Evolutionary conservation across 1,139 yeast genomes (phyloP).

Genomic region (Schwanniomyces etchellsii): DNA sequence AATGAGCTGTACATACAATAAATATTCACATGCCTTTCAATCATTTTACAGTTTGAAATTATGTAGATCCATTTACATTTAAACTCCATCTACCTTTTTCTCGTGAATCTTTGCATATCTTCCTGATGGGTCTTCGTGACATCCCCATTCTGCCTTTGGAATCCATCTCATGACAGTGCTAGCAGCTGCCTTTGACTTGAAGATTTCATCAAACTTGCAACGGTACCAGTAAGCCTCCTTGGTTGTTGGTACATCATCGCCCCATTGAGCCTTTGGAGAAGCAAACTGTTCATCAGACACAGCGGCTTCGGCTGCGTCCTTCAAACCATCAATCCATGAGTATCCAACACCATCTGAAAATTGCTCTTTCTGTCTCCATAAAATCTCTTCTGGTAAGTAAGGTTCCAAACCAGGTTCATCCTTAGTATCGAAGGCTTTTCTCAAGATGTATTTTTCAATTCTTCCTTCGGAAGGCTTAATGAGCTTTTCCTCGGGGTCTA

Average conservation of each 20-base stretch:
- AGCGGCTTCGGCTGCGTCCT: slow-evolving; percentile 86
- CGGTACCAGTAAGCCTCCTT: slow-evolving; percentile 99
- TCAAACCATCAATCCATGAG: slow-evolving; percentile 97
- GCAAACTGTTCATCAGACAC: slow-evolving; percentile 87
- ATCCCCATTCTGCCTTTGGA: slow-evolving; percentile 99
- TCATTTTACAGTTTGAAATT: background rate
- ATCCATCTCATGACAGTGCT: slow-evolving; percentile 98
- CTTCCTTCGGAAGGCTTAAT: slow-evolving; percentile 63
- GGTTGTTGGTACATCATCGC: slow-evolving; percentile 87
- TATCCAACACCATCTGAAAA: slow-evolving; percentile 99
- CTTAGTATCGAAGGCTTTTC: slow-evolving; percentile 93
- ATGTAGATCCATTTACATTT: background rate
- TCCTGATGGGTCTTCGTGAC: slow-evolving; percentile 97
- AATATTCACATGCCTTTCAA: too few species aligned
- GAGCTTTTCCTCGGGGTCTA: slow-evolving; percentile 87
- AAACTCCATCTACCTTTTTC: slow-evolving; percentile 28
- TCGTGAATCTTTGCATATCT: slow-evolving; percentile 91
- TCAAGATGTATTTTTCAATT: slow-evolving; percentile 89
- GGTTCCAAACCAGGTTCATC: slow-evolving; percentile 68
- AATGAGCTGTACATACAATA: too few species aligned
- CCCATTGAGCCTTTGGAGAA: slow-evolving; percentile 94
- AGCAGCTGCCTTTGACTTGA: slow-evolving; percentile 84
- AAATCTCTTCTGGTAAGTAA: slow-evolving; percentile 90
- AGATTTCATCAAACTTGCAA: slow-evolving; percentile 87
- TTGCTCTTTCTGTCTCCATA: slow-evolving; percentile 99